Evolutionary conservation across 139 green algal species (phyloP), one percentile per base, ranked within the genome.

Genomic region (Picochlorum sp.): DNA sequence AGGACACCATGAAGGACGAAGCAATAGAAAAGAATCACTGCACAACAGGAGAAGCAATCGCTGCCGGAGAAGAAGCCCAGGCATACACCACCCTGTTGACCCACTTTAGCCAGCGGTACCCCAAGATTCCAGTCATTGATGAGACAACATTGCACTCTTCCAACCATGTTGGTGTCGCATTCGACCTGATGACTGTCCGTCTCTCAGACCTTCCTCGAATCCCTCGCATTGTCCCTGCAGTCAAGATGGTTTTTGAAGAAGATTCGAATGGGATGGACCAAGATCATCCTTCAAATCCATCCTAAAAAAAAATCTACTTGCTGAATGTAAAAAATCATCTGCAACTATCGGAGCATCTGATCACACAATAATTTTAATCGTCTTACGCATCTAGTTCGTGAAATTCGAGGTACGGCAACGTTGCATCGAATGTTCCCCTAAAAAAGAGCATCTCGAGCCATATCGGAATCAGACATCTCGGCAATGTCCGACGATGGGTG

Each of bases 141-240:
- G 54, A 54, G 4, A 76, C 51, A 47, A 73, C 78, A 41, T 13
- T 69, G 63, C 50, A 52, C 41, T 30, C 30, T 44, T 54, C 47
- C 16, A 54, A 20, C 24, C 47, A 54, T 13, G 75, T 88, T 26
- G 81, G 75, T 20, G 79, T 98, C 28, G 94, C 94, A 4, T 97
- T 97, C 65, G 94, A 99, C 75, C 74, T 99, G 11, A 97, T 98
- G 92, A 78, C 74, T 38, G 69, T 96, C 58, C 92, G 96, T 69
- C 70, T 96, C 13, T 73, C 72, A 57, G 81, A 92, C 31, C 49
- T 92, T 50, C 68, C 66, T 9, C 34, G 31, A 6, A 65, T 94
- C 56, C 86, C 86, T 0, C 16, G n/a, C 13, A 56, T 92, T 15
- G 23, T 90, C 26, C 78, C 77, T 1, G 70, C 66, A 10, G 62